These are phyloP conservation scores for Cystobasidiaceae sp. DNA, from an alignment of 1,284 basidiomycete species.

Conservation along the genomic window DNA sequence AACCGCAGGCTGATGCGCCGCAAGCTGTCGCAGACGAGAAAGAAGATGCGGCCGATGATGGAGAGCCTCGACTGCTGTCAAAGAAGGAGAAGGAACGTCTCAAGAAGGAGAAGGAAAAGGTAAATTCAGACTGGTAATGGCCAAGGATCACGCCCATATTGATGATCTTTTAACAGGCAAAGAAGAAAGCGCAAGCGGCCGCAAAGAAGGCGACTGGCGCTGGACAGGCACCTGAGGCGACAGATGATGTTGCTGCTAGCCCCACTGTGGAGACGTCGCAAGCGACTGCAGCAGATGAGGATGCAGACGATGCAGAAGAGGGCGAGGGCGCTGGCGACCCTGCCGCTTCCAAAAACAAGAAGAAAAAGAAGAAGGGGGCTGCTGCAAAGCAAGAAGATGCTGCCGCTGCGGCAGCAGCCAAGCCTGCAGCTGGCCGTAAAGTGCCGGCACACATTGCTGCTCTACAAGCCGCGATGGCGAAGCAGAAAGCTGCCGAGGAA, in stretches of 20 bases:
- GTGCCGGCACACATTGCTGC: slow-evolving; percentile 38
- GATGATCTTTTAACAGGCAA: slow-evolving; percentile 57
- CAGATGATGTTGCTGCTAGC: background rate
- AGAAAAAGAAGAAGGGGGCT: slow-evolving; percentile 44
- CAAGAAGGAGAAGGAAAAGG: slow-evolving; percentile 93
- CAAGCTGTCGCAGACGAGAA: slow-evolving; percentile 46
- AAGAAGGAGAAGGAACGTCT: slow-evolving; percentile 92
- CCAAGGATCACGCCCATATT: too few species aligned
- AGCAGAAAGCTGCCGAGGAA: slow-evolving; percentile 76
- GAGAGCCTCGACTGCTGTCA: slow-evolving; percentile 57
- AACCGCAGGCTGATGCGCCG: slow-evolving; percentile 41
- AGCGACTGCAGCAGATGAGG: slow-evolving; percentile 47
- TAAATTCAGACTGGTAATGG: slow-evolving; percentile 40
- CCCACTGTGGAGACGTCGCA: background rate
- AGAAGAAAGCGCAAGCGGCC: slow-evolving; percentile 88
- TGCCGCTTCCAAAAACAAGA: slow-evolving; percentile 39
- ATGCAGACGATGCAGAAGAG: slow-evolving; percentile 58
- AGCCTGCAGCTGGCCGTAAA: slow-evolving; percentile 47
- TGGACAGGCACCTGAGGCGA: slow-evolving; percentile 43
- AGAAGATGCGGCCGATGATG: slow-evolving; percentile 50
- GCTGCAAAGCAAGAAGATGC: slow-evolving; percentile 46
- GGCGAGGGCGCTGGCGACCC: slow-evolving; percentile 55
- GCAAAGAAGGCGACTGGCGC: slow-evolving; percentile 63
- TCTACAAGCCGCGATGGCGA: slow-evolving; percentile 70
- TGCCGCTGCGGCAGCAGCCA: slow-evolving; percentile 35